These are phyloP conservation scores for Collariella sp. DNA, from an alignment of 495 filamentous ascomycete species.

Conservation along the genomic window DNA sequence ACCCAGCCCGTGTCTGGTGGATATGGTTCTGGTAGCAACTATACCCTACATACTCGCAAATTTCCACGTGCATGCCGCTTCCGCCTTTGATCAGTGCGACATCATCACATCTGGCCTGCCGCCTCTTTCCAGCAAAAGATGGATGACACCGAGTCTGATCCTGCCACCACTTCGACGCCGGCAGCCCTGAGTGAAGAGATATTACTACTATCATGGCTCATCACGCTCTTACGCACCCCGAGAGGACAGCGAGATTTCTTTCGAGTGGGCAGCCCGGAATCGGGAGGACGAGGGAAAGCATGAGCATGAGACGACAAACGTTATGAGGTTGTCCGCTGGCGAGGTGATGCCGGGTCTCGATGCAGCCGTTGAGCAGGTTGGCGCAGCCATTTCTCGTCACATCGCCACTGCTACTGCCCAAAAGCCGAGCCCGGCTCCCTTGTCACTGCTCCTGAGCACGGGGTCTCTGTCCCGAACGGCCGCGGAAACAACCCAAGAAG, in stretches of 20 bases:
- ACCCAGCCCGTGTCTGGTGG: background rate
- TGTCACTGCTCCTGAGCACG: constrained; percentile 10
- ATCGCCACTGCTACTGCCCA: background rate
- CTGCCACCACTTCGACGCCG: background rate
- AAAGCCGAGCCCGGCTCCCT: background rate
- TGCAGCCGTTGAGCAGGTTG: background rate
- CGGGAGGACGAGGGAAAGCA: background rate
- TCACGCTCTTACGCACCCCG: constrained; percentile 29
- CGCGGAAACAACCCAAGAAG: background rate
- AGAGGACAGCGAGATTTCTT: constrained; percentile 33
- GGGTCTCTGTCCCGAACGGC: background rate
- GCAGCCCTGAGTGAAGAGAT: constrained; percentile 31
- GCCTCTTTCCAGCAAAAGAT: background rate
- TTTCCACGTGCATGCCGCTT: background rate
- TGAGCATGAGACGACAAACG: background rate
- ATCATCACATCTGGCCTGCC: background rate
- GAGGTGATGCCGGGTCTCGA: constrained; percentile 1
- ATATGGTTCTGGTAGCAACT: background rate
- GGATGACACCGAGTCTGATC: background rate
- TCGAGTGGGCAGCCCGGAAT: constrained; percentile 31
- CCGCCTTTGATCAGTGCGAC: background rate
- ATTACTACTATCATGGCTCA: constrained; percentile 38
- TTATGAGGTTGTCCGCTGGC: background rate
- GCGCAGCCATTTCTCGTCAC: constrained; percentile 2
- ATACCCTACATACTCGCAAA: background rate